A percentile compares a stretch with the other conserved stretches of the same genome.
These are phyloP conservation scores for Fusarium incarnatum DNA, from an alignment of 2,329 filamentous ascomycete species.

Conservation along the genomic window DNA sequence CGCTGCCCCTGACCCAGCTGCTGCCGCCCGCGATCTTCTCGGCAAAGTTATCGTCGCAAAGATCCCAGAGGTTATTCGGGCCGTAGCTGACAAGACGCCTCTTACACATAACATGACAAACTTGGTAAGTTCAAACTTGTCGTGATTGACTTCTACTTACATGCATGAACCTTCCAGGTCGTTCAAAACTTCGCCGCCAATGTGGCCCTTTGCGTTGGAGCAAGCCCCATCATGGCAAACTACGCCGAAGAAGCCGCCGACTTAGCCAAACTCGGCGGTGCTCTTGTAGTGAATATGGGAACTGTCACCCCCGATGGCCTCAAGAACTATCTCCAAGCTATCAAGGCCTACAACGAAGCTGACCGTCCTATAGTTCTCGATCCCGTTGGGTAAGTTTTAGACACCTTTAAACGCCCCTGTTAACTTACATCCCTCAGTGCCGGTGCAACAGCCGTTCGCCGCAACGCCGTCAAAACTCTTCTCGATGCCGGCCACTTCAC, in stretches of 20 bases:
- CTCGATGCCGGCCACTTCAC: constrained; percentile 81
- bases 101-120: constrained; percentile 98
- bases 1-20: constrained; percentile 73
- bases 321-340: constrained; percentile 76
- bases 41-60: constrained; percentile 61
- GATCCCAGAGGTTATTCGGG: constrained; percentile 63
- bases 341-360: constrained; percentile 82
- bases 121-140: constrained; percentile 61
- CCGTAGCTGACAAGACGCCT: constrained; percentile 72
- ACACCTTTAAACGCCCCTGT: neutral
- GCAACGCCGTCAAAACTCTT: constrained; percentile 76
- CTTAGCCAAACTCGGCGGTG: constrained; percentile 79
- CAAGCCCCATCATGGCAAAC: constrained; percentile 94
- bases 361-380: constrained; percentile 85
- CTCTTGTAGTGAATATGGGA: constrained; percentile 94
- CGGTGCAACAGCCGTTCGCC: constrained; percentile 81
- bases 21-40: constrained; percentile 69
- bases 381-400: constrained; percentile 76
- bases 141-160: neutral
- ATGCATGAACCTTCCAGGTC: constrained; percentile 56
- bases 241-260: constrained; percentile 85
- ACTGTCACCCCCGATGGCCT: constrained; percentile 83
- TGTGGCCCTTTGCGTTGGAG: constrained; percentile 84
- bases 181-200: constrained; percentile 97
- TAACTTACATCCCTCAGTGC: constrained; percentile 59